Conservation (phyloP, 2,329 filamentous ascomycete genomes). For the Trichoderma semiorbis region DNA sequence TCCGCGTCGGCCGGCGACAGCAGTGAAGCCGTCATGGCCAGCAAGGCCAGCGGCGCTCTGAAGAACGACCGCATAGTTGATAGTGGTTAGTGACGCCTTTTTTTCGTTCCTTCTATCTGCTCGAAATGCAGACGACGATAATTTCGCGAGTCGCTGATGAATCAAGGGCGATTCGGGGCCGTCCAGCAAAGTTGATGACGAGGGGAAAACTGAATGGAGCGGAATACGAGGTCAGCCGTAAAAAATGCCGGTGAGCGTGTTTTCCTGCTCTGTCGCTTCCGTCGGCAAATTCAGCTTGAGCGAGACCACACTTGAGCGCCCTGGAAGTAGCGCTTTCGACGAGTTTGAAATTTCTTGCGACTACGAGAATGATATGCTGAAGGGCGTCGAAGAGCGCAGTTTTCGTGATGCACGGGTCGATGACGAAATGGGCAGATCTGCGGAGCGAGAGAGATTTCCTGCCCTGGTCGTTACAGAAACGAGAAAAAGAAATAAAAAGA, state of each 20-base stretch:
- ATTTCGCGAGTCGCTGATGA: neutral
- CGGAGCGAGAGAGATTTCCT: conserved; percentile 4
- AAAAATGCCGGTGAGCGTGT: conserved; percentile 3
- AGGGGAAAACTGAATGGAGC: neutral
- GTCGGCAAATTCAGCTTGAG: neutral
- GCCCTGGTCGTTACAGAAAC: neutral
- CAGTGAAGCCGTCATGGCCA: conserved; percentile 44
- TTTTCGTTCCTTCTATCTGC: neutral
- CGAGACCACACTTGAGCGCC: neutral
- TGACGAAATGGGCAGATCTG: conserved; percentile 15
- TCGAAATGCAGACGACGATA: neutral
- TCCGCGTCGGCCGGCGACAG: conserved; percentile 49
- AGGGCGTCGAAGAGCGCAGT: neutral
- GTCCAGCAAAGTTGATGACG: neutral
- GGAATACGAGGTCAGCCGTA: conserved; percentile 14
- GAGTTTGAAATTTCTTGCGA: neutral
- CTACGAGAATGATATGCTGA: neutral
- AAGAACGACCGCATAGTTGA: conserved; percentile 48
- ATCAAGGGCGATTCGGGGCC: neutral
- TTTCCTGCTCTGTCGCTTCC: neutral
- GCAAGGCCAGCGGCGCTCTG: conserved; percentile 43
- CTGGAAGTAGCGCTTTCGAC: neutral
- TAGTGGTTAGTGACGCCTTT: neutral
- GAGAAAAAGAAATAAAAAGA: neutral
- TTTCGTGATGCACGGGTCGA: conserved; percentile 8